Percentiles rank a stretch among this genome's conserved stretches.
These are phyloP conservation scores for Endocalyx cinctus DNA, from an alignment of 2,329 filamentous ascomycete genomes.

Conservation along the genomic window DNA sequence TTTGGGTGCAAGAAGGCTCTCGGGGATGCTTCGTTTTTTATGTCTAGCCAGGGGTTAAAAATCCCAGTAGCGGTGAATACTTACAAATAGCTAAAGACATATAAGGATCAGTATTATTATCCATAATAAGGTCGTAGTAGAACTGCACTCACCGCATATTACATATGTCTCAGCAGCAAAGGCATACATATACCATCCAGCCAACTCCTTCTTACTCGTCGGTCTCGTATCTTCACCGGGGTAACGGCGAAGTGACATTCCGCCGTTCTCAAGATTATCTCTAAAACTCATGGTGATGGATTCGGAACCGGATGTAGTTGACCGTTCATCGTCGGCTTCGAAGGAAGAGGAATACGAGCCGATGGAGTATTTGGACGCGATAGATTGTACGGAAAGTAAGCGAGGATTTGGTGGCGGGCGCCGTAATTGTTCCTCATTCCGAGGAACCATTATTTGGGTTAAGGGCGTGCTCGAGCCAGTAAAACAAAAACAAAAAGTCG, in stretches of 20 bases:
- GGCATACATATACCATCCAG: constrained; percentile 93
- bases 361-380: constrained; percentile 51
- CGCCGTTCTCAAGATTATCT: constrained; percentile 33
- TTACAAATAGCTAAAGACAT: neutral
- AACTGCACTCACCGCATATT: constrained; percentile 68
- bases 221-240: constrained; percentile 81
- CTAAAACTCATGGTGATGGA: constrained; percentile 34
- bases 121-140: neutral
- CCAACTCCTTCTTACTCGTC: constrained; percentile 81
- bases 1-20: too few relatives aligned
- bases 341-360: constrained; percentile 59
- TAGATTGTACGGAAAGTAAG: constrained; percentile 46
- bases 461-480: too few relatives aligned
- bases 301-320: constrained; percentile 38
- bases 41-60: too few relatives aligned
- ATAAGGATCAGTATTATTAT: neutral
- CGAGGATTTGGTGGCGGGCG: constrained; percentile 39
- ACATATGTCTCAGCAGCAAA: constrained; percentile 97
- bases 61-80: too few relatives aligned
- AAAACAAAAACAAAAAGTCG: too few relatives aligned
- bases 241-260: constrained; percentile 51
- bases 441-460: constrained; percentile 30
- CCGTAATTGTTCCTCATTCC: constrained; percentile 26
- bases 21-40: too few relatives aligned
- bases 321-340: constrained; percentile 67